Conservation (phyloP, 139 green algal genomes). For the Chlamydomonas schloesseri region DNA sequence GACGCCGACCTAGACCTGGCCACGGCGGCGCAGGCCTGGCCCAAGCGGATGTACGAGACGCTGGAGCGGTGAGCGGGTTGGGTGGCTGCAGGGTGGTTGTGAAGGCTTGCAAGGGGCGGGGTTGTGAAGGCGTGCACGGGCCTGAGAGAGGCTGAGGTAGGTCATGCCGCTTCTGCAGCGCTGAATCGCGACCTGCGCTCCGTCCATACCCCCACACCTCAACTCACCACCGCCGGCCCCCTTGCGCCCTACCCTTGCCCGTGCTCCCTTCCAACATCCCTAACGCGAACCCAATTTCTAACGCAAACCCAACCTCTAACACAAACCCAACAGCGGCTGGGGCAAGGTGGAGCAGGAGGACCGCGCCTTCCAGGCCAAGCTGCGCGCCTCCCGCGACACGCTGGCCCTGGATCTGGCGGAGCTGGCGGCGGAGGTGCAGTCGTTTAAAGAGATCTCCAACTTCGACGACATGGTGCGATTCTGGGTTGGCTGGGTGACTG, state of each 20-base stretch:
- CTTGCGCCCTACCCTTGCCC: too few species aligned
- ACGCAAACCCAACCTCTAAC: too few species aligned
- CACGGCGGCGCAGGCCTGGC: slow-evolving; percentile 32
- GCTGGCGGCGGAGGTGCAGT: slow-evolving; percentile 29
- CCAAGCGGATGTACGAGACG: slow-evolving; percentile 39
- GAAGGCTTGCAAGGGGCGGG: background rate
- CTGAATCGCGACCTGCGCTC: too few species aligned
- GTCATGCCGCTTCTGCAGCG: too few species aligned
- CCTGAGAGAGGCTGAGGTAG: too few species aligned
- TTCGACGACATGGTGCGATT: slow-evolving; percentile 46
- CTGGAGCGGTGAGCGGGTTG: slow-evolving; percentile 45
- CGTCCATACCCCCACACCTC: too few species aligned
- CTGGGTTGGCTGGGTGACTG: too few species aligned
- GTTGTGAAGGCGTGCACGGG: too few species aligned
- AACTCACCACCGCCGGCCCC: too few species aligned
- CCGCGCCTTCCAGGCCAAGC: slow-evolving; percentile 41
- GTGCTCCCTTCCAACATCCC: background rate
- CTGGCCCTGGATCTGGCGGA: slow-evolving; percentile 42
- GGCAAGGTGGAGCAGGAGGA: slow-evolving; percentile 45
- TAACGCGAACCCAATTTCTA: too few species aligned
- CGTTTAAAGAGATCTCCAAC: slow-evolving; percentile 40
- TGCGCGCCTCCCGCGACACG: slow-evolving; percentile 46
- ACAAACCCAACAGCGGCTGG: slow-evolving; percentile 50
- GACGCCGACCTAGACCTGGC: slow-evolving; percentile 19
- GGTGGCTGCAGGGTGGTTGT: too few species aligned